Conservation (phyloP, 2,329 filamentous ascomycete genomes). For the Cucurbitaria berberidis region DNA sequence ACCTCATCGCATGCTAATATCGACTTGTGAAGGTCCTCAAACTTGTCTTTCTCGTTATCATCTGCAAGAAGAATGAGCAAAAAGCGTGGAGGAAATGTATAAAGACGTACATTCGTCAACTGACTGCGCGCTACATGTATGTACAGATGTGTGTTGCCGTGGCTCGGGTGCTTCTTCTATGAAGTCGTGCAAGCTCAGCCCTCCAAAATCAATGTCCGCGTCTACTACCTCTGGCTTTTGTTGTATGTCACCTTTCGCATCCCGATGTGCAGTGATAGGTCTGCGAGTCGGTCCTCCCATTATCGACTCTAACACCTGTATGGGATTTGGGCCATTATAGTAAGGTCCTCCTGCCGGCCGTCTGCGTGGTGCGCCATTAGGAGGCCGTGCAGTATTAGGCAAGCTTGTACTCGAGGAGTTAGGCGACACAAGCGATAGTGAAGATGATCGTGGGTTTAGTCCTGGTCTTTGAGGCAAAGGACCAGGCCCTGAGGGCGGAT, state of each 20-base stretch:
- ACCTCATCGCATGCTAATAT: constrained; percentile 92
- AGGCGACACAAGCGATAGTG: constrained; percentile 73
- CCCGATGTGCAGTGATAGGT: constrained; percentile 15
- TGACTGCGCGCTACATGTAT: constrained; percentile 64
- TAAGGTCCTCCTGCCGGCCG: constrained; percentile 60
- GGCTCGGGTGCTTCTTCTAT: constrained; percentile 50
- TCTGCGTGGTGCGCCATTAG: constrained; percentile 72
- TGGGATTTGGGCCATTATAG: constrained; percentile 68
- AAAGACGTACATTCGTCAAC: constrained; percentile 72
- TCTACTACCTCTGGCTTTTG: constrained; percentile 59
- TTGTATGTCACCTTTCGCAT: constrained; percentile 34
- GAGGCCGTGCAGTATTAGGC: constrained; percentile 66
- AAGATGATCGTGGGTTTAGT: constrained; percentile 74
- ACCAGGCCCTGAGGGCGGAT: constrained; percentile 72
- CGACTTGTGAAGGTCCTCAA: constrained; percentile 87
- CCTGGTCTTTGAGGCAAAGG: constrained; percentile 71
- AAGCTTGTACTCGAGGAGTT: constrained; percentile 80
- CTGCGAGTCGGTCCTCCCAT: constrained; percentile 54
- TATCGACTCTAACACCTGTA: constrained; percentile 70
- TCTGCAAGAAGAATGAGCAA: constrained; percentile 57
- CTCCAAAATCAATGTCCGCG: constrained; percentile 77
- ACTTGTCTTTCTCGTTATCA: constrained; percentile 80
- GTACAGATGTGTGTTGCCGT: constrained; percentile 47
- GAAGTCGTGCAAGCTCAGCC: constrained; percentile 76
- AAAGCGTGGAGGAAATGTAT: constrained; percentile 21